phyloP scores from a whole-genome alignment of 169 alveolate species.

The Plasmodium ovale region DNA sequence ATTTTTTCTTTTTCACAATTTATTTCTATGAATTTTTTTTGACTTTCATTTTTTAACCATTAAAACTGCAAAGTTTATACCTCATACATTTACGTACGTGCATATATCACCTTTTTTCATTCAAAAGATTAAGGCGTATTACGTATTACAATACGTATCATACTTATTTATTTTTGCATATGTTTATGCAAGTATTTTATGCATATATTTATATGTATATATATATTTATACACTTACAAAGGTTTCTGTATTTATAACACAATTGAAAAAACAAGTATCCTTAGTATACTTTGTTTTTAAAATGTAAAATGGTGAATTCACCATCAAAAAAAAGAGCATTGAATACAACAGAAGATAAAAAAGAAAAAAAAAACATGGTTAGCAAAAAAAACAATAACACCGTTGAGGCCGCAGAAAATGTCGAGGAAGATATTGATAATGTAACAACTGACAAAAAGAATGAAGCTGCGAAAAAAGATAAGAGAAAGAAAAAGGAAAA shows the following conservation, averaged over 20 bases:
- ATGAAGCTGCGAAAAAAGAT: constrained; percentile 28
- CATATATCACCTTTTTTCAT: neutral
- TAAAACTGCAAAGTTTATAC: constrained; percentile 2
- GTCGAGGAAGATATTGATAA: constrained; percentile 49
- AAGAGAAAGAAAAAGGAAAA: constrained; percentile 58
- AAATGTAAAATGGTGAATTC: constrained; percentile 71
- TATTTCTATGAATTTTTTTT: constrained; percentile 21
- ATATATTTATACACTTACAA: neutral
- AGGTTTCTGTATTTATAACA: neutral
- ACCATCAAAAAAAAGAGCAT: constrained; percentile 62
- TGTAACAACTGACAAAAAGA: constrained; percentile 31
- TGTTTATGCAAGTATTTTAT: neutral
- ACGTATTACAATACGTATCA: constrained; percentile 31
- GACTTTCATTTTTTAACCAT: constrained; percentile 13
- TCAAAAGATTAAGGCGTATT: neutral
- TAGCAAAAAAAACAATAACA: constrained; percentile 49
- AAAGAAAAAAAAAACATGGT: constrained; percentile 58
- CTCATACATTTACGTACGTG: constrained; percentile 14
- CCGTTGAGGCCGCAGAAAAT: constrained; percentile 45
- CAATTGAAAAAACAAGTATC: constrained; percentile 11
- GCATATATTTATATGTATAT: neutral
- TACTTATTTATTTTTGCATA: constrained; percentile 1
- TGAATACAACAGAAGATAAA: constrained; percentile 47
- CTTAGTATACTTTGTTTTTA: constrained; percentile 61
- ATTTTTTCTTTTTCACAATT: neutral